phyloP scores from a whole-genome alignment of 257 asterid species.

The Solanum sparsipilum region DNA sequence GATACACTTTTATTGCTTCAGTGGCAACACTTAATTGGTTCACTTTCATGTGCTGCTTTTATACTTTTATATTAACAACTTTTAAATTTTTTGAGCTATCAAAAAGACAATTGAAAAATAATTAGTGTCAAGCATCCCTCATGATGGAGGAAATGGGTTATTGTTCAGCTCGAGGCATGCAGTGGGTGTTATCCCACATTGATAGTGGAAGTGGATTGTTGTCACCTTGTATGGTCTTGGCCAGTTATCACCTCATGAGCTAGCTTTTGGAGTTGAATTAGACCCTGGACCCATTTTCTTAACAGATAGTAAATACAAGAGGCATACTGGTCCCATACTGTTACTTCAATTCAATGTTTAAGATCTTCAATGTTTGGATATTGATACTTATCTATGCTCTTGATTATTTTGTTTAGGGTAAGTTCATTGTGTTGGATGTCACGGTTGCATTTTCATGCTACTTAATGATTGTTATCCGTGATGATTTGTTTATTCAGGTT shows the following conservation, averaged over 20 bases:
- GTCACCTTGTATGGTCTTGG: neutral
- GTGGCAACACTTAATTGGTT: neutral
- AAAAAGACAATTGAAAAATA: neutral
- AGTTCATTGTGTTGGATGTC: neutral
- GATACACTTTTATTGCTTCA: neutral
- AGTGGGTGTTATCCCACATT: neutral
- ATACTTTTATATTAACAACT: neutral
- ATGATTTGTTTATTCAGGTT: constrained; percentile 42
- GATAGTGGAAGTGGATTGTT: neutral
- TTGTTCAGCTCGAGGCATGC: neutral
- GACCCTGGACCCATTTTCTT: neutral
- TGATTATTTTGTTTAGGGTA: neutral
- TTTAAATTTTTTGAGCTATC: neutral
- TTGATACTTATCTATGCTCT: neutral
- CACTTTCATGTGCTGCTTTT: neutral
- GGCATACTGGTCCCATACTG: neutral
- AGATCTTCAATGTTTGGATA: neutral
- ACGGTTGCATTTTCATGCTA: neutral
- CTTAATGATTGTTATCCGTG: neutral
- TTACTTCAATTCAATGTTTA: neutral
- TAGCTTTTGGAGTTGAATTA: neutral
- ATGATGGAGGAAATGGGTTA: neutral
- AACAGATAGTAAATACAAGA: neutral
- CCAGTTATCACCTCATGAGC: neutral
- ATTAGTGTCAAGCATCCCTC: neutral